A percentile compares a stretch with the other conserved stretches of the same genome.
Evolutionary conservation across 768 basidiomycete species (phyloP).

Genomic region (Russula lepida): DNA sequence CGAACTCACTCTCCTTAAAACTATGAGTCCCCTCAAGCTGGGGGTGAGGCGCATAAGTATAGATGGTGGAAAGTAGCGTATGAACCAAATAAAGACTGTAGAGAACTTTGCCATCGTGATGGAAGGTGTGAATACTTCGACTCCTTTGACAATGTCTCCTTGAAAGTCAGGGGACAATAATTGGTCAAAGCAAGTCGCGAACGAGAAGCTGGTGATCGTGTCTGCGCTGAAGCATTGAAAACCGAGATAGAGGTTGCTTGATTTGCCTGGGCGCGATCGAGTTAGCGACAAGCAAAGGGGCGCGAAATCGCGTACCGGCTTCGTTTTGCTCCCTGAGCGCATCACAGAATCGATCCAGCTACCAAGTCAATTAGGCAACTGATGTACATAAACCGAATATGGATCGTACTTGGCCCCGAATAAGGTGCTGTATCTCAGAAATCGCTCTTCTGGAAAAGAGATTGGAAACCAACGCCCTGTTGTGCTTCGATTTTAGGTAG

Average conservation of each 20-base stretch:
- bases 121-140: constrained; percentile 27
- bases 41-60: not conserved
- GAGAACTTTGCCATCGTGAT: constrained; percentile 19
- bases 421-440: constrained; percentile 30
- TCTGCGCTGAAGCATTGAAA: constrained; percentile 38
- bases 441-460: constrained; percentile 35
- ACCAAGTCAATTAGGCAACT: not conserved
- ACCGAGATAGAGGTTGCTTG: constrained; percentile 33
- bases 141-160: constrained; percentile 29
- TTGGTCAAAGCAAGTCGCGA: constrained; percentile 29
- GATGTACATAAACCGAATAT: not conserved
- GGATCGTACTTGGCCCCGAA: constrained; percentile 28
- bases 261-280: constrained; percentile 4
- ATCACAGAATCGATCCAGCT: constrained; percentile 30
- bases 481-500: constrained; percentile 28
- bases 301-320: not conserved
- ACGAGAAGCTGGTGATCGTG: constrained; percentile 37
- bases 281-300: too few relatives aligned
- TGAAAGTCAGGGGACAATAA: constrained; percentile 30
- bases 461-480: constrained; percentile 29
- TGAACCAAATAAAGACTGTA: not conserved
- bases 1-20: not conserved
- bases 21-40: not conserved
- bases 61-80: not conserved
- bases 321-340: constrained; percentile 7